phyloP scores from a whole-genome alignment of 352 stramenopile species.

The Globisporangium cylindrosporum region DNA sequence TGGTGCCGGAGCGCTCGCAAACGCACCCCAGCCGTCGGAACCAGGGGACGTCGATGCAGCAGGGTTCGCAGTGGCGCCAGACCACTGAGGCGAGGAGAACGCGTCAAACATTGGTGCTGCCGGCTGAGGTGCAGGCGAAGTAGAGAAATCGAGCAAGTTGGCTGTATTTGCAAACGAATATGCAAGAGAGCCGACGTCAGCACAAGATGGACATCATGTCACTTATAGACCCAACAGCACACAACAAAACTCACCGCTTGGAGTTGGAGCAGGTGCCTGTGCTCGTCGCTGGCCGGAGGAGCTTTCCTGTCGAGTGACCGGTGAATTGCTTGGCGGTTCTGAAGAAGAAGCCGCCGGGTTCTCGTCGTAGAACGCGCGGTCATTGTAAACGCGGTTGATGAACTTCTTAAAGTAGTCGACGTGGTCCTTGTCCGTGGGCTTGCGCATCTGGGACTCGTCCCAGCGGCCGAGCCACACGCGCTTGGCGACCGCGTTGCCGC shows the following conservation, averaged over 20 bases:
- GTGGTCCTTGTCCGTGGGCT: slow-evolving; percentile 68
- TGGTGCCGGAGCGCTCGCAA: slow-evolving; percentile 27
- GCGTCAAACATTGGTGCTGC: slow-evolving; percentile 36
- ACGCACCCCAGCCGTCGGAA: slow-evolving; percentile 25
- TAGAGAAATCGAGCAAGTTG: slow-evolving; percentile 61
- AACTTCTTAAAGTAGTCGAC: slow-evolving; percentile 87
- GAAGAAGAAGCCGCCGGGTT: slow-evolving; percentile 13
- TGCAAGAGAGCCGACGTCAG: not conserved
- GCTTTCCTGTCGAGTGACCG: slow-evolving; percentile 9
- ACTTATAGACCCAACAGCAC: not conserved
- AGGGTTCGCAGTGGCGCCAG: slow-evolving; percentile 12
- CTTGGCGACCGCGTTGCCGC: slow-evolving; percentile 20
- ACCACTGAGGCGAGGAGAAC: slow-evolving; percentile 22
- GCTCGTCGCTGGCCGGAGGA: slow-evolving; percentile 11
- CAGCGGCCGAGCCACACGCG: slow-evolving; percentile 18
- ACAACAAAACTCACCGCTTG: slow-evolving; percentile 7
- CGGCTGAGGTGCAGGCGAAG: slow-evolving; percentile 23
- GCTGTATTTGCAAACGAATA: slow-evolving; percentile 8
- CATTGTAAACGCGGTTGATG: slow-evolving; percentile 84
- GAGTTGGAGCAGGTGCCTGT: not conserved
- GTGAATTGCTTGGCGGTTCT: not conserved
- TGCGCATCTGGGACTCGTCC: slow-evolving; percentile 67
- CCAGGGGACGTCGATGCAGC: slow-evolving; percentile 16
- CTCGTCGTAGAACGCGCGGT: slow-evolving; percentile 73
- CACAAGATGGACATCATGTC: not conserved